Percentiles rank a stretch among this genome's conserved stretches.
phyloP scores from a whole-genome alignment of 2,329 filamentous ascomycete species.

The Iodosphaeria phyllophila region DNA sequence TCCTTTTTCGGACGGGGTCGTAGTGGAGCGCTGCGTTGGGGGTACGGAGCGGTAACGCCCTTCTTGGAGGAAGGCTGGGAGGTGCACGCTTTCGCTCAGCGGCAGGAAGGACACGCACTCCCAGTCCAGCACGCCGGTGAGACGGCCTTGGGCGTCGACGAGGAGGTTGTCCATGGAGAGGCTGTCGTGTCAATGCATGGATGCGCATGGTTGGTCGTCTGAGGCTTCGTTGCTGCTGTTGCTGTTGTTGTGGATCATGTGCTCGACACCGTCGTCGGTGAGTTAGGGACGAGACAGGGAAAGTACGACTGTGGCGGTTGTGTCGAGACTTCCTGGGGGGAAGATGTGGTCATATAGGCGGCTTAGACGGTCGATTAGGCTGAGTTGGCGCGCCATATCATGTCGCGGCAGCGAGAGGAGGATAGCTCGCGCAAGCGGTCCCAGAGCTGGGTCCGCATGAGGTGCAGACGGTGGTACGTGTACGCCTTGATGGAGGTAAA shows the following conservation, averaged over 20 bases:
- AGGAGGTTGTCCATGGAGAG: constrained; percentile 16
- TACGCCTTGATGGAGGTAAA: constrained; percentile 6
- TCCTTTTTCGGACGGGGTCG: background rate
- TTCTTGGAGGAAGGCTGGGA: constrained; percentile 13
- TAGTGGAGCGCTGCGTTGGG: constrained; percentile 3
- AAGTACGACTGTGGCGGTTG: background rate
- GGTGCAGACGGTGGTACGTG: constrained; percentile 6
- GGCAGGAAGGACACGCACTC: constrained; percentile 14
- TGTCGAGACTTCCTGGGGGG: background rate
- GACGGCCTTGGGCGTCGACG: constrained; percentile 11
- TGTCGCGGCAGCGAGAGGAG: constrained; percentile 3
- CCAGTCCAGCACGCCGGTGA: constrained; percentile 16
- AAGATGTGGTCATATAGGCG: constrained; percentile 6
- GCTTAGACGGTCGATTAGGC: constrained; percentile 6
- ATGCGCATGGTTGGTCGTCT: constrained; percentile 4
- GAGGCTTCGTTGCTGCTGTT: background rate
- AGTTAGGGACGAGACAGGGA: background rate
- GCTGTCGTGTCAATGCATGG: constrained; percentile 14
- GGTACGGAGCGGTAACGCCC: constrained; percentile 5
- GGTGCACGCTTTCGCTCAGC: constrained; percentile 11
- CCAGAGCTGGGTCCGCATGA: constrained; percentile 7
- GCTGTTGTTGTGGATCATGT: background rate
- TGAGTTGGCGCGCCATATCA: constrained; percentile 5
- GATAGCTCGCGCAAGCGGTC: constrained; percentile 1
- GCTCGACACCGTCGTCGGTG: background rate